Evolutionary conservation across 768 basidiomycete genomes (phyloP).

Genomic region (Phanerodontia chrysosporium): DNA sequence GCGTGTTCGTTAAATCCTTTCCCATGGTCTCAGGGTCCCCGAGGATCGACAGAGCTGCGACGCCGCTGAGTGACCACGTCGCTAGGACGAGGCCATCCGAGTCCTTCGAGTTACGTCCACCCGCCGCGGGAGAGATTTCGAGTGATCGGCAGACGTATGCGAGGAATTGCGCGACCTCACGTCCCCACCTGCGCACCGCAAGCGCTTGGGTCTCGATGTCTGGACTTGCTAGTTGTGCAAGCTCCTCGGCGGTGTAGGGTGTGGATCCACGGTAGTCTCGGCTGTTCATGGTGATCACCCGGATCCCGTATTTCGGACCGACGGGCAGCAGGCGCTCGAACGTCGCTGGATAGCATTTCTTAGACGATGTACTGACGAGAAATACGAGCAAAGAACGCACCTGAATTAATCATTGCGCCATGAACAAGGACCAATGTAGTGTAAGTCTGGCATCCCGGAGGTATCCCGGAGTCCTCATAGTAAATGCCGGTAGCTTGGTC

Average conservation of each 20-base stretch:
- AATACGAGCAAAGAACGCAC: neutral
- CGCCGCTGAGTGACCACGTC: slow-evolving; percentile 6
- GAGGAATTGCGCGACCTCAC: slow-evolving; percentile 4
- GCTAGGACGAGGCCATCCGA: slow-evolving; percentile 1
- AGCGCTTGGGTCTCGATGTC: slow-evolving; percentile 2
- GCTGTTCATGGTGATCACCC: slow-evolving; percentile 22
- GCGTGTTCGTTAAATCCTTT: neutral
- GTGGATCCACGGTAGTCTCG: slow-evolving; percentile 26
- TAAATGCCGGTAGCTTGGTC: neutral
- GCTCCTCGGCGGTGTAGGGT: slow-evolving; percentile 17
- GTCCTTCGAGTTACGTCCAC: neutral
- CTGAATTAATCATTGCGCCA: slow-evolving; percentile 1
- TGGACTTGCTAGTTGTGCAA: neutral
- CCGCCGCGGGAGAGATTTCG: neutral
- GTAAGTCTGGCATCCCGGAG: neutral
- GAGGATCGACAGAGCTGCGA: neutral
- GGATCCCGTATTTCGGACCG: slow-evolving; percentile 15
- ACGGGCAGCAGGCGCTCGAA: slow-evolving; percentile 19
- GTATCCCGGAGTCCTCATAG: slow-evolving; percentile 11
- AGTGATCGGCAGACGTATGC: neutral
- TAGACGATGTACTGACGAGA: no score
- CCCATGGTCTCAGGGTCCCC: neutral
- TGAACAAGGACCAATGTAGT: slow-evolving; percentile 8
- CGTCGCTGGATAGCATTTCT: no score
- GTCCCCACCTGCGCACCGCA: neutral